Conservation (phyloP, 176 grass and related monocot species). For the Calamus simplicifolius region DNA sequence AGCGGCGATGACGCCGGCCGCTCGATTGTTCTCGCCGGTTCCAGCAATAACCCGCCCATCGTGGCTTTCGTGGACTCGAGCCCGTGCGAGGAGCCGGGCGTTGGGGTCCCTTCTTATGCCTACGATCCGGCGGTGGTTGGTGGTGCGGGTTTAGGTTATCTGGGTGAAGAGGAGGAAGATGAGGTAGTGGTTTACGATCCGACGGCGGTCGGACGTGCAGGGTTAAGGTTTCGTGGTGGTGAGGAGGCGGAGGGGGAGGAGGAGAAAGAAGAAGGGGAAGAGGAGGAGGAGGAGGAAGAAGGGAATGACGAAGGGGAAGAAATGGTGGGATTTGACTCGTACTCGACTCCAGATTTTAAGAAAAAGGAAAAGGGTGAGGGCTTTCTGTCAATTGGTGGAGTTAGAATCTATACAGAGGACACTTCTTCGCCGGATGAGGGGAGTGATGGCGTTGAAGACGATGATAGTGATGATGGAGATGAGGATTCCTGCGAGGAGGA, state of each 20-base stretch:
- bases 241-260: not conserved
- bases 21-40: not conserved
- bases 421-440: constrained; percentile 55
- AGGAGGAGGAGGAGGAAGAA: constrained; percentile 22
- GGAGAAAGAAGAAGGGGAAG: not conserved
- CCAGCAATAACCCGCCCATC: not conserved
- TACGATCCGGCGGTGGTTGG: constrained; percentile 18
- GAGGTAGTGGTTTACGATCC: not conserved
- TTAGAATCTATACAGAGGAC: constrained; percentile 77
- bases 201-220: not conserved
- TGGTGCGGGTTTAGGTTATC: constrained; percentile 50
- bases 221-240: not conserved
- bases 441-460: constrained; percentile 19
- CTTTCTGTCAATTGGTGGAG: constrained; percentile 63
- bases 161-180: constrained; percentile 10
- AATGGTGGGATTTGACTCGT: constrained; percentile 8
- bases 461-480: constrained; percentile 1
- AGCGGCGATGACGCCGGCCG: not conserved
- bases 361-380: constrained; percentile 32
- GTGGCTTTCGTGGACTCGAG: constrained; percentile 14
- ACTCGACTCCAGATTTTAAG: constrained; percentile 29
- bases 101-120: constrained; percentile 26
- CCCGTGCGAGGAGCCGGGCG: constrained; percentile 14
- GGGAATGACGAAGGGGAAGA: constrained; percentile 8
- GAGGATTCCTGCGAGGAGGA: not conserved